Conservation (phyloP, 164 flowering plant species). For the Magnolia kwangsiensis region DNA sequence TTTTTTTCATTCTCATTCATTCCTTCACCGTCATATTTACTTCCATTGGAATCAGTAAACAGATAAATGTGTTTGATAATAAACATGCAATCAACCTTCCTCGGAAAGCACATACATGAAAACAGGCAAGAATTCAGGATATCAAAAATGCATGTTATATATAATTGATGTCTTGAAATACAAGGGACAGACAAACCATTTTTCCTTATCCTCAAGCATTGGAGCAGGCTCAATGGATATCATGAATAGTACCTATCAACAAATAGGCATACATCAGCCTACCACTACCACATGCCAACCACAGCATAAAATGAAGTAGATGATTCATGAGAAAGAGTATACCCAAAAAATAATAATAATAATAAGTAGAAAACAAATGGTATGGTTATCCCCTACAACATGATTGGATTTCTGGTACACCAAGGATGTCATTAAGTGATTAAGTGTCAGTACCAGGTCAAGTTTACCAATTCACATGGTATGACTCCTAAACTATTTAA, state of each 20-base stretch:
- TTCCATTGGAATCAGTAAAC: background rate
- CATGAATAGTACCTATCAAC: slow-evolving; percentile 86
- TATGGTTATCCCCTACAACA: background rate
- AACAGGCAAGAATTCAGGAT: background rate
- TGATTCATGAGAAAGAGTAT: background rate
- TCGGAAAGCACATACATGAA: background rate
- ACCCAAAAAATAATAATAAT: background rate
- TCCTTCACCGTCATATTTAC: background rate
- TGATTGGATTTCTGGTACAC: background rate
- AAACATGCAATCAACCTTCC: background rate
- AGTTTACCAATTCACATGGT: background rate
- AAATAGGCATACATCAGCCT: background rate
- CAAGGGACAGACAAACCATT: slow-evolving; percentile 62
- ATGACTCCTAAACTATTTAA: too few relatives aligned
- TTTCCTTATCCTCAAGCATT: slow-evolving; percentile 99
- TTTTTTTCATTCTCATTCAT: too few relatives aligned
- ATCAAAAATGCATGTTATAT: background rate
- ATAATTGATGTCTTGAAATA: background rate
- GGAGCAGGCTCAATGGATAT: slow-evolving; percentile 98
- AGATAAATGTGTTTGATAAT: background rate
- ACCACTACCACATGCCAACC: background rate
- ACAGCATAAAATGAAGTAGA: background rate
- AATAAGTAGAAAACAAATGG: background rate
- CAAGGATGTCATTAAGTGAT: background rate
- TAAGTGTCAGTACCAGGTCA: background rate